Evolutionary conservation across 2,329 filamentous ascomycete species (phyloP), one percentile per base, ranked within the genome.

Genomic region (Arachnomyces sp.): DNA sequence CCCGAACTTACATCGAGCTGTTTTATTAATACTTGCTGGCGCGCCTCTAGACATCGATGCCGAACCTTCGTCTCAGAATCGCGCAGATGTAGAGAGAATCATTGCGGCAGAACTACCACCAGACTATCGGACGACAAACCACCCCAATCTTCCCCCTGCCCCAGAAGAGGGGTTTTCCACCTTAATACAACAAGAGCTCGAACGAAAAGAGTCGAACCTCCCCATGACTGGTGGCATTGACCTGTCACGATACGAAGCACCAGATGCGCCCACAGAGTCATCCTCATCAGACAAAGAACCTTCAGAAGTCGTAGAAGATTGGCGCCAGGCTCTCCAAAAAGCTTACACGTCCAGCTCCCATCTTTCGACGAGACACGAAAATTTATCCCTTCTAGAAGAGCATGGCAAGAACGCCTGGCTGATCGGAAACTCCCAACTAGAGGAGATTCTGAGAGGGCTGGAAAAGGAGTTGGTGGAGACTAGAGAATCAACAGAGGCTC

Each of bases 321-420:
- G 74, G 74, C 65, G 64, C 37, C 52, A 64, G 29, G 67, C 70
- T 1, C 58, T 81, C 35, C 66, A 67, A 38, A 67, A 68, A 48
- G 76, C 78, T 15, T 79, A 80, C 56, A 71, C 71, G 0, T 72
- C 72, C 37, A 71, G 71, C 31, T 70, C 73, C 3, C 80, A 82
- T 56, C 65, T 83, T 15, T 62, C 68, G 2, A 66, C 65, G 37
- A 67, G 77, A 17, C 61, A 73, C 37, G 70, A 73, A 32, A 78
- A 81, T 61, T 76, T 94, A 13, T 67, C 71, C 1, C 72, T 94
- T n/a, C 75, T 94, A 14, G 84, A 92, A 53, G 73, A 73, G 37
- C 81, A 81, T 61, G 92, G 90, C 50, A 86, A 86, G 65, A 94
- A 94, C 61, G 82, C 86, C 7, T 96, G 92, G 90, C 71, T 98